Percentiles rank a stretch among this genome's conserved stretches.
phyloP scores from a whole-genome alignment of 805 yeast species.

The Barnettozyma siamensis region DNA sequence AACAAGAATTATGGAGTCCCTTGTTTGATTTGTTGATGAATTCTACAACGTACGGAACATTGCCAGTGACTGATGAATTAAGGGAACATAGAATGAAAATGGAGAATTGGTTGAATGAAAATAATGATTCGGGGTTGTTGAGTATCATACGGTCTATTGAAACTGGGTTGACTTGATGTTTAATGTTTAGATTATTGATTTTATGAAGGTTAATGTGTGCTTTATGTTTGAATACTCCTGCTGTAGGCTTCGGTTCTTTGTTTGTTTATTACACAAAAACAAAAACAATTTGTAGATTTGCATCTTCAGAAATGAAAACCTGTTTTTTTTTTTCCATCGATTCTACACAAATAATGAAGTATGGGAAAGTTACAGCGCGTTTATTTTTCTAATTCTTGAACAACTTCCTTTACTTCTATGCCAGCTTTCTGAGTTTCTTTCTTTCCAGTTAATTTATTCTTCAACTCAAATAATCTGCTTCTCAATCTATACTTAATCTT shows the following conservation, averaged over 20 bases:
- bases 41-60: slow-evolving; percentile 33
- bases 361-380: too few species aligned
- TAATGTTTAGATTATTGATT: too few species aligned
- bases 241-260: too few species aligned
- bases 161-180: slow-evolving; percentile 19
- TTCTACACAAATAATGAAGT: too few species aligned
- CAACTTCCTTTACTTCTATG: too few species aligned
- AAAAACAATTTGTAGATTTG: too few species aligned
- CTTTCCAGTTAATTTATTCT: neutral
- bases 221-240: too few species aligned
- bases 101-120: slow-evolving; percentile 35
- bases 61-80: slow-evolving; percentile 39
- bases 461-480: neutral
- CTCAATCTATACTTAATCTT: neutral
- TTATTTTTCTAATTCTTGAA: neutral
- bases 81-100: slow-evolving; percentile 30
- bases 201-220: too few species aligned
- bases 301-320: too few species aligned
- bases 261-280: too few species aligned
- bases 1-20: slow-evolving; percentile 60
- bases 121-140: slow-evolving; percentile 23
- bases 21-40: slow-evolving; percentile 62
- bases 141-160: slow-evolving; percentile 33
- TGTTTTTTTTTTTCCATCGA: too few species aligned
- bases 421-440: neutral